Conservation (phyloP, 2,329 filamentous ascomycete genomes). For the Ophiognomonia clavigignenti-juglandacearum region DNA sequence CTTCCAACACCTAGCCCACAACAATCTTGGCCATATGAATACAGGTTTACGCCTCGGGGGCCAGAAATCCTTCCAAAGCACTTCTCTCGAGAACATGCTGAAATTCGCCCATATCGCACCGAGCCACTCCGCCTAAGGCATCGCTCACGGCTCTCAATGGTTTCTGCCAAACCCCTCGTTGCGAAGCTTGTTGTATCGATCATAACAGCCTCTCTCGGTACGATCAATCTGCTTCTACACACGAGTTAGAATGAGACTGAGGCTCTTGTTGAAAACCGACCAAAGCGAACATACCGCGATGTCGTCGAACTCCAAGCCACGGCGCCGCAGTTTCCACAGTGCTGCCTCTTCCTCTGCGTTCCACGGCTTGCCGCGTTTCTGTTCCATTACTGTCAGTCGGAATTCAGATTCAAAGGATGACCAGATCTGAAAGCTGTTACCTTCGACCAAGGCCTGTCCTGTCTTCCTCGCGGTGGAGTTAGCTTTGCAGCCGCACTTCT, state of each 20-base stretch:
- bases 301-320: slow-evolving; percentile 13
- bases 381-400: not conserved
- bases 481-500: not conserved
- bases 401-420: not conserved
- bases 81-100: too few relatives aligned
- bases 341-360: slow-evolving; percentile 9
- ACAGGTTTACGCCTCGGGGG: too few relatives aligned
- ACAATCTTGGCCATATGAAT: too few relatives aligned
- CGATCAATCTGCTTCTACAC: slow-evolving; percentile 12
- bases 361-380: slow-evolving; percentile 17
- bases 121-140: too few relatives aligned
- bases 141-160: not conserved
- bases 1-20: too few relatives aligned
- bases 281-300: slow-evolving; percentile 12
- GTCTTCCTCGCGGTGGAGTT: not conserved
- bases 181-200: slow-evolving; percentile 15
- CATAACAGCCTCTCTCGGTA: slow-evolving; percentile 14
- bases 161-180: slow-evolving; percentile 9
- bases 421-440: not conserved
- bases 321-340: slow-evolving; percentile 13
- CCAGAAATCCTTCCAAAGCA: too few relatives aligned
- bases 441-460: slow-evolving; percentile 15
- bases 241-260: not conserved
- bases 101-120: too few relatives aligned
- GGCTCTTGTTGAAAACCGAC: accelerated